These are phyloP conservation scores for Penicillium riverlandense DNA, from an alignment of 495 filamentous ascomycete genomes.

Conservation along the genomic window DNA sequence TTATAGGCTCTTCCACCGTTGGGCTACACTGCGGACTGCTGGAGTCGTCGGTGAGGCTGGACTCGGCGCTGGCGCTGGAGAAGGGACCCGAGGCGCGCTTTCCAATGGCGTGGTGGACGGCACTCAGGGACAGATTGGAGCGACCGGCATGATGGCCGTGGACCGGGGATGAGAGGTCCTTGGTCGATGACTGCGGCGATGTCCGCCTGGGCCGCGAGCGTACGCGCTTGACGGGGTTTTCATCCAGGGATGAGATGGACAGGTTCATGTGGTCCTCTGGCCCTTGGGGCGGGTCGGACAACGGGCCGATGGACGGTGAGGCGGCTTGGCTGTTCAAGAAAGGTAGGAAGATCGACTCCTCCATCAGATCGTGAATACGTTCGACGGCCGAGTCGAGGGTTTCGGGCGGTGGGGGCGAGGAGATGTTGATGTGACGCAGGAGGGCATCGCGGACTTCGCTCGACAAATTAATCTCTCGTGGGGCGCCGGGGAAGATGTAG, in stretches of 20 bases:
- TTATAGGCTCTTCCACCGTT: conserved; percentile 62
- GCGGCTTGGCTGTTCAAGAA: conserved; percentile 34
- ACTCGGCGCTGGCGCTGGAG: conserved; percentile 33
- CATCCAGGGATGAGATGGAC: conserved; percentile 23
- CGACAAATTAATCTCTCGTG: conserved; percentile 89
- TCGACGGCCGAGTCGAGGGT: conserved; percentile 81
- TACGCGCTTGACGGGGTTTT: conserved; percentile 22
- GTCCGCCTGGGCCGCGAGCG: conserved; percentile 29
- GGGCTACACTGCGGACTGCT: conserved; percentile 36
- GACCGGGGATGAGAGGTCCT: conserved; percentile 25
- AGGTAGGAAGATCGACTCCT: conserved; percentile 70
- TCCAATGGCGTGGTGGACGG: conserved; percentile 21
- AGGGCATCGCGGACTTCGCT: conserved; percentile 76
- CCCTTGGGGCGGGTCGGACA: conserved; percentile 21
- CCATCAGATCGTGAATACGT: conserved; percentile 93
- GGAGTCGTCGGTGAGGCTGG: conserved; percentile 42
- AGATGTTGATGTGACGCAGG: conserved; percentile 52
- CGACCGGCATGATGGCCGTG: conserved; percentile 9
- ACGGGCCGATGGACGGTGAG: conserved; percentile 23
- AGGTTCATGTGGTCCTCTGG: conserved; percentile 29
- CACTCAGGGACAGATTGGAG: conserved; percentile 26
- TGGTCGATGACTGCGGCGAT: conserved; percentile 38
- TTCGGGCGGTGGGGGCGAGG: conserved; percentile 68
- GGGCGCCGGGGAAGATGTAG: conserved; percentile 57
- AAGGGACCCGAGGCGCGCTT: conserved; percentile 32